These are phyloP conservation scores for Pestalotiopsis sp. DNA, from an alignment of 2,329 filamentous ascomycete genomes.

Conservation along the genomic window DNA sequence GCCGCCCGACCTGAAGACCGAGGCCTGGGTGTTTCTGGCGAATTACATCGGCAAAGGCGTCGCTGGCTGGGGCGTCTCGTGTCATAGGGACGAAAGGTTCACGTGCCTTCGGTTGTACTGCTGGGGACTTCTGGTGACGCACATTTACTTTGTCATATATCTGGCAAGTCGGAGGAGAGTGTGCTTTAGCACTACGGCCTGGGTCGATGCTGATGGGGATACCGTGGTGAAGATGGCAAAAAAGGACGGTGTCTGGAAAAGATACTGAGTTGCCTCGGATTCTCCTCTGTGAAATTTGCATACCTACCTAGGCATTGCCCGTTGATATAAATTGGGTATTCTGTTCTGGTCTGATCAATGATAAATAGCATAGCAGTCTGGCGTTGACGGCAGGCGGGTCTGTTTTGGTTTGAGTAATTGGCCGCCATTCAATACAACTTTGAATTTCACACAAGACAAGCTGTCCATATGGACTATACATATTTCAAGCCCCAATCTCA, in stretches of 20 bases:
- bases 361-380: background rate
- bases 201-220: constrained; percentile 67
- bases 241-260: constrained; percentile 15
- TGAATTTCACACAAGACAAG: background rate
- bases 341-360: too few relatives aligned
- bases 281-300: too few relatives aligned
- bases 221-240: constrained; percentile 48
- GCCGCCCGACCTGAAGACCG: constrained; percentile 47
- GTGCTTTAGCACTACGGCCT: constrained; percentile 59
- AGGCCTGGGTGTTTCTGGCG: constrained; percentile 65
- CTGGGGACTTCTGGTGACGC: constrained; percentile 74
- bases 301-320: too few relatives aligned
- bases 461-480: background rate
- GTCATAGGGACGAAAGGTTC: constrained; percentile 46
- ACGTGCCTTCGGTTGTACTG: constrained; percentile 69
- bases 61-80: constrained; percentile 71
- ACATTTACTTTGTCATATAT: constrained; percentile 77
- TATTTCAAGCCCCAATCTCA: background rate
- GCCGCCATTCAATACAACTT: background rate
- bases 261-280: too few relatives aligned
- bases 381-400: background rate
- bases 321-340: too few relatives aligned
- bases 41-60: constrained; percentile 61
- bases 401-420: background rate
- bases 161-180: constrained; percentile 69